These are phyloP conservation scores for Candida verbasci DNA, from an alignment of 805 yeast genomes.

Conservation along the genomic window DNA sequence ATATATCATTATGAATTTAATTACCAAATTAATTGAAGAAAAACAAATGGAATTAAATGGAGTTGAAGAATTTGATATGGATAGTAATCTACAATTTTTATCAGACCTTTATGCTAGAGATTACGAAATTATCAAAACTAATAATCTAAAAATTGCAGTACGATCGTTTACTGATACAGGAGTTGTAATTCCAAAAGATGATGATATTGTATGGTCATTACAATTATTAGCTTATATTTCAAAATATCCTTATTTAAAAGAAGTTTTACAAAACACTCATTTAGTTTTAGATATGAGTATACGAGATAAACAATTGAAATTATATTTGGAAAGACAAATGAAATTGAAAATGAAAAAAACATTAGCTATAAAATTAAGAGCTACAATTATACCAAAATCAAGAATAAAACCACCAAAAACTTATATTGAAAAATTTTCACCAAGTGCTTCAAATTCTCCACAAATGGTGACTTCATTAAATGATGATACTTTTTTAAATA, in stretches of 20 bases:
- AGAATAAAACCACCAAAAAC: slow-evolving; percentile 17
- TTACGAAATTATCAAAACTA: slow-evolving; percentile 21
- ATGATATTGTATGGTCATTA: slow-evolving; percentile 90
- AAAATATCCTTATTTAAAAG: slow-evolving; percentile 78
- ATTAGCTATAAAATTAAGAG: slow-evolving; percentile 24
- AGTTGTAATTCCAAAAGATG: slow-evolving; percentile 82
- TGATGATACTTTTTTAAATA: slow-evolving; percentile 29
- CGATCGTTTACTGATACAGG: slow-evolving; percentile 52
- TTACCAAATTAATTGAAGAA: slow-evolving; percentile 34
- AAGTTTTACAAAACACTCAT: slow-evolving; percentile 68
- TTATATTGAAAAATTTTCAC: slow-evolving; percentile 19
- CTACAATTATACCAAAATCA: slow-evolving; percentile 31
- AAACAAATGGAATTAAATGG: slow-evolving; percentile 26
- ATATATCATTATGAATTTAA: slow-evolving; percentile 30
- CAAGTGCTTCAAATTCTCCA: slow-evolving; percentile 37
- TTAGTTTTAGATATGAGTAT: slow-evolving; percentile 62
- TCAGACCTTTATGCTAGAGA: slow-evolving; percentile 38
- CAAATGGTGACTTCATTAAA: slow-evolving; percentile 32
- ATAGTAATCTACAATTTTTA: slow-evolving; percentile 36
- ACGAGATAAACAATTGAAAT: slow-evolving; percentile 35
- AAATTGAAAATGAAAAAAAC: slow-evolving; percentile 27
- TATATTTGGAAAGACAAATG: slow-evolving; percentile 32
- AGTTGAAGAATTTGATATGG: slow-evolving; percentile 38
- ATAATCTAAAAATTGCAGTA: slow-evolving; percentile 29
- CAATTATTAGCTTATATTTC: slow-evolving; percentile 91